These are phyloP conservation scores for Didymellaceae sp. DNA, from an alignment of 2,329 filamentous ascomycete genomes.

Conservation along the genomic window DNA sequence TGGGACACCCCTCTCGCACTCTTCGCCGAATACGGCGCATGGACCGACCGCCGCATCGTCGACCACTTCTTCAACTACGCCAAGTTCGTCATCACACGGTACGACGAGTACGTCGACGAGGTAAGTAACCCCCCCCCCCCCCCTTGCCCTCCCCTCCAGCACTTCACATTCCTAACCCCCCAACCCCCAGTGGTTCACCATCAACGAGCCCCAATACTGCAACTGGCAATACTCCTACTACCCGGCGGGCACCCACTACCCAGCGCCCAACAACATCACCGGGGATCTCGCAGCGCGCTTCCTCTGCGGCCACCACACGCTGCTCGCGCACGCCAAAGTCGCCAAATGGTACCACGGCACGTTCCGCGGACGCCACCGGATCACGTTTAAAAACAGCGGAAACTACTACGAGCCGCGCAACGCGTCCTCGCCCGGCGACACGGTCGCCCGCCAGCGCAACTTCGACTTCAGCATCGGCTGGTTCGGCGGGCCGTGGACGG, in stretches of 20 bases:
- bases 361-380: conserved; percentile 51
- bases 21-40: conserved; percentile 52
- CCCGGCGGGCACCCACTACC: conserved; percentile 54
- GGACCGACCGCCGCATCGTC: conserved; percentile 49
- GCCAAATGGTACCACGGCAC: conserved; percentile 56
- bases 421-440: conserved; percentile 45
- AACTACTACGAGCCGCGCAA: conserved; percentile 51
- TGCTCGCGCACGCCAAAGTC: conserved; percentile 53
- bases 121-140: not conserved
- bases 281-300: conserved; percentile 51
- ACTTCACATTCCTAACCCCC: not conserved
- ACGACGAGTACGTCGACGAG: conserved; percentile 49
- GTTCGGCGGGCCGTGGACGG: conserved; percentile 57
- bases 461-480: conserved; percentile 54
- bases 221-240: conserved; percentile 57
- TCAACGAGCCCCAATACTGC: conserved; percentile 55
- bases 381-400: conserved; percentile 54
- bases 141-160: no score
- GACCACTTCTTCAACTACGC: conserved; percentile 54
- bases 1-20: conserved; percentile 53
- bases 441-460: conserved; percentile 48
- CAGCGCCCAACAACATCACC: conserved; percentile 52
- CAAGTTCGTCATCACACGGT: conserved; percentile 51
- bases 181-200: conserved; percentile 45
- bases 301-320: conserved; percentile 53